Evolutionary conservation across 352 stramenopile genomes (phyloP), one percentile per base, ranked within the genome.

Genomic region (Globisporangium middletonii): DNA sequence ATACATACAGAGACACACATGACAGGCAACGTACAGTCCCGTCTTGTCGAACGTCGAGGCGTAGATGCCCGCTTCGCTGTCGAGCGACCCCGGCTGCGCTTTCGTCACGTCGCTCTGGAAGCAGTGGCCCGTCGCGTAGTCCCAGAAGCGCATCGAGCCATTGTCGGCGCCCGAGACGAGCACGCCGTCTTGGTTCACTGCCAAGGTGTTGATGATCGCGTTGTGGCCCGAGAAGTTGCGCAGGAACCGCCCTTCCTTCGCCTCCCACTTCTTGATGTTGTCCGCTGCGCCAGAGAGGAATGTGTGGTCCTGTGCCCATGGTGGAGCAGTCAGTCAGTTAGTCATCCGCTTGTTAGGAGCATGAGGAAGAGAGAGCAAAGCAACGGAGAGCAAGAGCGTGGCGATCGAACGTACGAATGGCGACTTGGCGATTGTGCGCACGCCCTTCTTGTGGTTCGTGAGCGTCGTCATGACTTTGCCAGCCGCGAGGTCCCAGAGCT

Each of bases 371-470:
- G 26, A 4, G 4, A 11, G 44, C 44, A 26, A 50, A 38, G 33
- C 9, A 1, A 38, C 6, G 1, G 33, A 38, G 33, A 38, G 33
- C 33, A 38, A 38, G 33, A 38, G 33, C 7, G 33, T 38, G 33
- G 7, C 7, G 33, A 12, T 9, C 4, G 33, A 12, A 62, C 56
- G 28, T 85, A 88, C 81, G 23, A 80, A 88, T 15, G 87, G 89
- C 26, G 94, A 94, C 65, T 94, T 90, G 57, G 75, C 79, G 46
- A 99, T 60, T 3, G 95, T 85, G 9, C 97, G 86, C 18, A 99
- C 79, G 19, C 87, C 91, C 71, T 99, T 99, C 83, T 99, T 99
- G 77, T 99, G 97, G 77, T 99, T 97, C n/a, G 97, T 99, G 19
- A 99, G 72, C 12, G 97, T 99, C 26, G 94, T 97, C 83, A 99